Evolutionary conservation across 768 basidiomycete genomes (phyloP).

Genomic region (Wakefieldia striispora): DNA sequence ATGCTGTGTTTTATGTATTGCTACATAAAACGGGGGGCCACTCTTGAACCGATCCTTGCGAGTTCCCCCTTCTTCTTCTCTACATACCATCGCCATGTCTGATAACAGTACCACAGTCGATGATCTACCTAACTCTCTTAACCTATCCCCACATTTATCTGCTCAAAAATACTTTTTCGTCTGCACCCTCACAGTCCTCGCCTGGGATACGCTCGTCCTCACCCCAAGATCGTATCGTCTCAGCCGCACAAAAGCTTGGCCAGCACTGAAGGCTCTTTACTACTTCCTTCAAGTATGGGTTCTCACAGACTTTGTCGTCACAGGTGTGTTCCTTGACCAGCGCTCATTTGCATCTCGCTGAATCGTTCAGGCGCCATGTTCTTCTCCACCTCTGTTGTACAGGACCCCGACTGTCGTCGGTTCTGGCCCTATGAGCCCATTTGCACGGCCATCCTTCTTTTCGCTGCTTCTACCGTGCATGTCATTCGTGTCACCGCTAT

Average conservation of each 20-base stretch:
- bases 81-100: constrained; percentile 18
- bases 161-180: constrained; percentile 91
- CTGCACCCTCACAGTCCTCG: constrained; percentile 85
- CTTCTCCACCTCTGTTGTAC: constrained; percentile 72
- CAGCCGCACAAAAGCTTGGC: constrained; percentile 62
- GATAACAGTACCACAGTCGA: not conserved
- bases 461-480: constrained; percentile 70
- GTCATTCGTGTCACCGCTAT: constrained; percentile 79
- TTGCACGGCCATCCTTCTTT: constrained; percentile 73
- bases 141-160: constrained; percentile 72
- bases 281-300: constrained; percentile 74
- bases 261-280: constrained; percentile 72
- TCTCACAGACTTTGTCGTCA: constrained; percentile 74
- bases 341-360: not conserved
- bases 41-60: too few species aligned
- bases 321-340: constrained; percentile 46
- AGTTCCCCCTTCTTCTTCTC: not conserved
- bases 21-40: constrained; percentile 9
- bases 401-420: constrained; percentile 51
- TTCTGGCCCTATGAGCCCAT: constrained; percentile 89
- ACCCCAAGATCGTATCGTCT: constrained; percentile 78
- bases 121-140: constrained; percentile 66
- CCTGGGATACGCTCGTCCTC: constrained; percentile 87
- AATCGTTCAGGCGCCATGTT: constrained; percentile 65
- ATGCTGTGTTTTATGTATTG: constrained; percentile 12